Conservation (phyloP, 2,329 filamentous ascomycete species). For the Chrysoporthe cubensis region DNA sequence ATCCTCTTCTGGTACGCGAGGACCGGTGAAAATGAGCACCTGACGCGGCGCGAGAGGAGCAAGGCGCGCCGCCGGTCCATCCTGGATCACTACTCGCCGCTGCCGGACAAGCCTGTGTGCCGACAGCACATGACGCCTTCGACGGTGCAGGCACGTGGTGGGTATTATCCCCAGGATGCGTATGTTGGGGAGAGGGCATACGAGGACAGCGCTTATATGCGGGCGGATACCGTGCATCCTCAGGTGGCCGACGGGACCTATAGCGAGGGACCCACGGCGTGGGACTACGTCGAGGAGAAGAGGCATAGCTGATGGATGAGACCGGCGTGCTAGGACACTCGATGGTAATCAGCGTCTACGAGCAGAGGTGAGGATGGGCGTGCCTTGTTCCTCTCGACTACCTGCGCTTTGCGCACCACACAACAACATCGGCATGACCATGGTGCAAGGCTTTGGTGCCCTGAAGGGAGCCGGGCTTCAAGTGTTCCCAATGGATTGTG, state of each 20-base stretch:
- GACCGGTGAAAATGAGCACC: not conserved
- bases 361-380: not conserved
- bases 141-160: not conserved
- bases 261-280: not conserved
- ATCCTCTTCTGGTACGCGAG: constrained; percentile 13
- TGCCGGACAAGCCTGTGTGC: not conserved
- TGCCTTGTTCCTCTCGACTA: not conserved
- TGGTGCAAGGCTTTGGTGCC: no score
- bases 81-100: not conserved
- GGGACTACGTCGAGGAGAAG: not conserved
- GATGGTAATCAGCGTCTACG: not conserved
- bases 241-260: not conserved
- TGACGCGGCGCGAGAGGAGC: constrained; percentile 7
- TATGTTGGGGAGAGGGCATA: not conserved
- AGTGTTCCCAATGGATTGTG: not conserved
- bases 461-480: not conserved
- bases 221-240: not conserved
- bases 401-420: no score
- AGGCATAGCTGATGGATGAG: not conserved
- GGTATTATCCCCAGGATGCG: not conserved
- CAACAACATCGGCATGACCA: no score
- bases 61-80: not conserved
- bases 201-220: not conserved
- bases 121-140: not conserved
- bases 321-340: not conserved